phyloP scores from a whole-genome alignment of 176 grass and related monocot genomes.

The Thinopyrum elongatum region DNA sequence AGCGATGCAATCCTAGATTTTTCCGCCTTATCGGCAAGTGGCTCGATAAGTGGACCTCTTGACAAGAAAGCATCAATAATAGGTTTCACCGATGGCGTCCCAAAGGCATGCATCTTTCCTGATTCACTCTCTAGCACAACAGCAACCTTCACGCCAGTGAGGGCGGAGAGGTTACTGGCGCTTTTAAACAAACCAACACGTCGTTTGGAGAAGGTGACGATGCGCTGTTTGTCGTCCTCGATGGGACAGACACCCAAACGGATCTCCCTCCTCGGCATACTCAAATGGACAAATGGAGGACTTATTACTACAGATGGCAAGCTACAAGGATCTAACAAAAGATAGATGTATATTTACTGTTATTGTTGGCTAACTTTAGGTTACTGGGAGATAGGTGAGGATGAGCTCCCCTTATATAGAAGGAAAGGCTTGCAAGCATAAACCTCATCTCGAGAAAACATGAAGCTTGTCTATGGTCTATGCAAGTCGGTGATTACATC shows the following conservation, averaged over 20 bases:
- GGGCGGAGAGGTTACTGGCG: not conserved
- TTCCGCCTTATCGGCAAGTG: not conserved
- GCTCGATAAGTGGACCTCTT: not conserved
- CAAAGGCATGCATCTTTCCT: not conserved
- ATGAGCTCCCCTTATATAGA: not conserved
- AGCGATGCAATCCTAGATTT: not conserved
- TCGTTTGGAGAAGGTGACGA: not conserved
- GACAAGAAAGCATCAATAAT: not conserved
- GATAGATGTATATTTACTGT: no score
- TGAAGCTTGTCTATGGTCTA: not conserved
- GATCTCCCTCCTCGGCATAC: not conserved
- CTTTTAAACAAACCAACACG: not conserved
- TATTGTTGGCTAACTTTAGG: not conserved
- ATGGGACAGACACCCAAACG: not conserved
- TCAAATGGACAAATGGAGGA: not conserved
- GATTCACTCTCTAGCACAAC: not conserved
- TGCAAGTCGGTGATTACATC: not conserved
- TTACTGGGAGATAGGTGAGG: not conserved
- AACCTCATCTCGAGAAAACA: not conserved
- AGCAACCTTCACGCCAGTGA: not conserved
- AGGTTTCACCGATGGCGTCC: not conserved
- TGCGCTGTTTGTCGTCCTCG: not conserved
- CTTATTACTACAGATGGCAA: not conserved
- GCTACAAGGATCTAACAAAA: not conserved
- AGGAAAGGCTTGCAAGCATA: not conserved